Percentiles rank a stretch among this genome's conserved stretches.
Conservation (phyloP, 1,284 basidiomycete genomes). For the Agroathelia rolfsii region DNA sequence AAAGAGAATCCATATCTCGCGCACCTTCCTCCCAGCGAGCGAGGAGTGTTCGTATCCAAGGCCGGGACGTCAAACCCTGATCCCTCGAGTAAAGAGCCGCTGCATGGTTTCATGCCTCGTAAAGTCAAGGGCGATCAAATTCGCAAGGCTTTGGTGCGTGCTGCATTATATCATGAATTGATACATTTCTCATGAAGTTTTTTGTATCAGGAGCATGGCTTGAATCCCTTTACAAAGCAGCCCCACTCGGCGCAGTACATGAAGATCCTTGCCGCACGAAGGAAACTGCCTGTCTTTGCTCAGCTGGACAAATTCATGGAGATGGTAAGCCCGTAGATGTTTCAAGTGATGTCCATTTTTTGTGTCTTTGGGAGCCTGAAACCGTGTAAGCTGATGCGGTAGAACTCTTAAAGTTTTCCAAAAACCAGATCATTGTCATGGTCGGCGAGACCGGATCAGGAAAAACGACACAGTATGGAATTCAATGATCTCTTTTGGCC, state of each 20-base stretch:
- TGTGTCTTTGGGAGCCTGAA: no score
- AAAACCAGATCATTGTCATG: constrained; percentile 90
- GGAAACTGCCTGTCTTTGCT: constrained; percentile 84
- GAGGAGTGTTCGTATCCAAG: no score
- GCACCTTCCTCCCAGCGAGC: constrained; percentile 27
- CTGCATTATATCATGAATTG: no score
- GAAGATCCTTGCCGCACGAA: constrained; percentile 79
- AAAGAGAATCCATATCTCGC: constrained; percentile 52
- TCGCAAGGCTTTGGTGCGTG: constrained; percentile 58
- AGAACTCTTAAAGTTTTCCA: constrained; percentile 69
- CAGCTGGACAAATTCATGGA: constrained; percentile 91
- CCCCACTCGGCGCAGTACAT: constrained; percentile 77
- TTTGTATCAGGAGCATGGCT: constrained; percentile 72
- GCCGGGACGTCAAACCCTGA: constrained; percentile 11
- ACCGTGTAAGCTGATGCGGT: no score
- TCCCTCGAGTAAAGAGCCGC: constrained; percentile 36
- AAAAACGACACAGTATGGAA: constrained; percentile 90
- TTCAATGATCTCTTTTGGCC: constrained; percentile 9
- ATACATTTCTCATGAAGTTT: constrained; percentile 3
- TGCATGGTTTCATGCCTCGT: constrained; percentile 73
- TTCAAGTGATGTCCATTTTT: constrained; percentile 8
- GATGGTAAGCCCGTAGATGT: constrained; percentile 46
- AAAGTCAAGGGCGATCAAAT: constrained; percentile 70
- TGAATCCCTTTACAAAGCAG: constrained; percentile 83
- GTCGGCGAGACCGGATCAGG: constrained; percentile 98